Base-by-base conservation (phyloP, 495 filamentous ascomycete species). In the Lepidopterella palustris region DNA sequence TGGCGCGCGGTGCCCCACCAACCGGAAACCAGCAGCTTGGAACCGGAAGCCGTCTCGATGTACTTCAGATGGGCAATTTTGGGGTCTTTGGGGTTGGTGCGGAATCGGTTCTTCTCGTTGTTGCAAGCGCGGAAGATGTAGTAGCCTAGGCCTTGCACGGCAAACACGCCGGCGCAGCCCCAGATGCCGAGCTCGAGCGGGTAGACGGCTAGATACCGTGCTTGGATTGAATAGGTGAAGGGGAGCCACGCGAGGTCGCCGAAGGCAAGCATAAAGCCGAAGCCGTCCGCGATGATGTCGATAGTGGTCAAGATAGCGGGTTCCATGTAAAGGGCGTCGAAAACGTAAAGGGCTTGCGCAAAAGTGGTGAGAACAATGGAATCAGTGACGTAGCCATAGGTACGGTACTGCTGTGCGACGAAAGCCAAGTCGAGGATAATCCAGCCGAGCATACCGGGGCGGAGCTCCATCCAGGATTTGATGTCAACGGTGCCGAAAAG, bases 1-100 rank as follows among this genome's bases (percentile, higher is more conserved):
- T 98, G 95, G 18, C 95, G 80, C 11, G 90, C 87, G 21, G 80
- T 75, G 39, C 93, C 95, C 95, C 93, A 97, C 95, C 95, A 98
- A 27, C 93, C 93, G 4, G 88, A 87, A 2, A 82, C 83, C 68
- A 98, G 82, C 52, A 97, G 78, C 57, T 84, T 86, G 20, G 85
- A 87, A 31, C 93, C 93, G 8, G 82, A 78, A 69, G 85, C 85
- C 25, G 93, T 98, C 76, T 93, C 74, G 54, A 97, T 89, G 74
- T 86, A 96, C 70, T 87, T 85, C 62, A 98, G 82, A 69, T 97
- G 82, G 52, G 81, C 79, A 52, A 97, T 80, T 21, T 79, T 79
- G 0, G 90, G 90, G 71, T 96, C 90, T 40, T 86, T 80, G 48
- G 92, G 92, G 69, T 97, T 81, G 29, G 83, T 93, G 35, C 93